phyloP scores from a whole-genome alignment of 345 rosid genomes.

The Erodium maritimum region DNA sequence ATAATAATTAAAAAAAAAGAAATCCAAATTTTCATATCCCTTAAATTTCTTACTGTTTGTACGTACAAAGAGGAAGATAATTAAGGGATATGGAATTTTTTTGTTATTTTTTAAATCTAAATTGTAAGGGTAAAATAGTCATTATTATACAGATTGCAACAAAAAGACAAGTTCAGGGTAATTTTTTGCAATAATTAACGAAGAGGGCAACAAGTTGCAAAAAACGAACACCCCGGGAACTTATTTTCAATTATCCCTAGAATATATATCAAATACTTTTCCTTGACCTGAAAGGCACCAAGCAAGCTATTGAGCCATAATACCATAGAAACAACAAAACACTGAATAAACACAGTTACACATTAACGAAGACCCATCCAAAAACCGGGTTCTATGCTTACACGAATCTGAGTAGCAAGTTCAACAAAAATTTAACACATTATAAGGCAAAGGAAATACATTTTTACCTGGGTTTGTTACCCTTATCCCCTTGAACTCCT shows the following conservation, averaged over 20 bases:
- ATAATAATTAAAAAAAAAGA: too few species aligned
- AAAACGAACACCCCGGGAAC: conserved; percentile 73
- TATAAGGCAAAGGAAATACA: neutral
- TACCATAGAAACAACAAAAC: neutral
- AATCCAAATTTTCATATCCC: too few species aligned
- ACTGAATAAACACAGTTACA: neutral
- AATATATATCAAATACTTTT: conserved; percentile 69
- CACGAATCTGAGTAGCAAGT: conserved; percentile 1
- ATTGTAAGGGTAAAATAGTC: too few species aligned
- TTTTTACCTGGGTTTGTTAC: conserved; percentile 52
- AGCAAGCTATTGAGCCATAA: neutral
- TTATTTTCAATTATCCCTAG: conserved; percentile 62
- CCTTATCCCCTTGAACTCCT: conserved; percentile 49
- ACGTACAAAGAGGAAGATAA: too few species aligned
- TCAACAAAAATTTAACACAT: neutral
- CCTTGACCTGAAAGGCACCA: conserved; percentile 69
- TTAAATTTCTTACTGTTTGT: too few species aligned
- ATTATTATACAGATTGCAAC: too few species aligned
- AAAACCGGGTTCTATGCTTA: neutral
- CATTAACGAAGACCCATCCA: neutral
- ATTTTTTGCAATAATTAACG: too few species aligned
- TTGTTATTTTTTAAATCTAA: too few species aligned
- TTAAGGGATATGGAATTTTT: too few species aligned
- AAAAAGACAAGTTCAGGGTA: too few species aligned
- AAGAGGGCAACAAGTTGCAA: too few species aligned